These are phyloP conservation scores for Paraleonurus japonicus DNA, from an alignment of 257 asterid species.

Conservation along the genomic window DNA sequence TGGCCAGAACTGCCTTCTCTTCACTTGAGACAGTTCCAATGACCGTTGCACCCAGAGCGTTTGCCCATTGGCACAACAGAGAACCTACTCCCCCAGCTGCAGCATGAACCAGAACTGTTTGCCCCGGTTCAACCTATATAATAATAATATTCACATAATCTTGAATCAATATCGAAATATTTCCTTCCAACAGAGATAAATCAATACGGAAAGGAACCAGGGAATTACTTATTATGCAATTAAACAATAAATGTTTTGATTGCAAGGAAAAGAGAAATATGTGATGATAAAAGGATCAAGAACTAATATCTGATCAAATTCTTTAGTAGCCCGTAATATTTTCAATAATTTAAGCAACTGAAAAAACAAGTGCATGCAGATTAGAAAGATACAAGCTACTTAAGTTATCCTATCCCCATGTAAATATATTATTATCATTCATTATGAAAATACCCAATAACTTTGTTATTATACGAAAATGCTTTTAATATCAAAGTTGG, in stretches of 20 bases:
- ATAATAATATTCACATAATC: neutral
- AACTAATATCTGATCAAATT: neutral
- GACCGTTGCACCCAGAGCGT: conserved; percentile 79
- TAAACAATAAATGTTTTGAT: too few relatives aligned
- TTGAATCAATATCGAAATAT: neutral
- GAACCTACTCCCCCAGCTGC: conserved; percentile 98
- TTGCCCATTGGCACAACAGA: conserved; percentile 90
- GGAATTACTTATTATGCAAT: neutral
- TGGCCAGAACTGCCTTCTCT: conserved; percentile 83
- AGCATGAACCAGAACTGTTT: conserved; percentile 80
- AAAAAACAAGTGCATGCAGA: neutral
- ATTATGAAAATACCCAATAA: too few relatives aligned
- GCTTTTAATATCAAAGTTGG: too few relatives aligned
- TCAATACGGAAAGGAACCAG: neutral
- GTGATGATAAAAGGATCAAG: neutral
- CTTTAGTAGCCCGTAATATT: neutral
- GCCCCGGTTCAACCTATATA: conserved; percentile 73
- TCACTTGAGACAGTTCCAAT: conserved; percentile 85
- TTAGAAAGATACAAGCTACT: neutral
- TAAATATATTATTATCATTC: neutral
- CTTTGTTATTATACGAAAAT: too few relatives aligned
- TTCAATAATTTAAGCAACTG: neutral
- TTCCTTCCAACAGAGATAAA: neutral
- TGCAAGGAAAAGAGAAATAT: neutral
- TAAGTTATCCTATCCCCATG: neutral